These are phyloP conservation scores for Aspergillus brasiliensis DNA, from an alignment of 2,329 filamentous ascomycete species.

Conservation along the genomic window DNA sequence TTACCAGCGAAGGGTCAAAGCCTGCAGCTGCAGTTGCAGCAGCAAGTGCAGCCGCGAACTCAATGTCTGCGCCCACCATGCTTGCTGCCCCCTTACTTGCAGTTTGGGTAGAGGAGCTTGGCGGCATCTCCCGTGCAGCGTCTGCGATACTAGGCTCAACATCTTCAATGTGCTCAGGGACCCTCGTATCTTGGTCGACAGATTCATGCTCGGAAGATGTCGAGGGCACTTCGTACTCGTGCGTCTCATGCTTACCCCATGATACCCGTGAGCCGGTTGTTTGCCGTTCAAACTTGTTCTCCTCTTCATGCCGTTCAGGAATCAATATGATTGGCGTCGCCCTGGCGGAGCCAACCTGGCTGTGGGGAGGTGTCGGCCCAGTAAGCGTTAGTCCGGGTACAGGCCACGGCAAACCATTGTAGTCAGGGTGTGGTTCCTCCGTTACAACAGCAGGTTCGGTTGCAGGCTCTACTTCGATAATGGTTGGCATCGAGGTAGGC, in stretches of 20 bases:
- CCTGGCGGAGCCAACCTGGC: conserved; percentile 43
- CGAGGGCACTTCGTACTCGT: conserved; percentile 64
- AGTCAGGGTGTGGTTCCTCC: conserved; percentile 23
- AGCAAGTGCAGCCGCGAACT: conserved; percentile 69
- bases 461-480: conserved; percentile 35
- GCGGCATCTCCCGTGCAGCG: neutral
- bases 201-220: conserved; percentile 49
- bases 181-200: conserved; percentile 24
- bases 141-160: neutral
- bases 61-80: conserved; percentile 60
- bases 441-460: conserved; percentile 24
- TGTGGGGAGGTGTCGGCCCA: conserved; percentile 59
- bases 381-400: conserved; percentile 60
- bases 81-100: conserved; percentile 11
- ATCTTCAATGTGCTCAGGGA: neutral
- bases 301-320: conserved; percentile 48
- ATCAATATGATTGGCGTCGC: conserved; percentile 33
- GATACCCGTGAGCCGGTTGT: conserved; percentile 59
- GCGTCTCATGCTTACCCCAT: conserved; percentile 67
- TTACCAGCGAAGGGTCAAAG: conserved; percentile 71
- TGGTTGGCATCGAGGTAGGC: conserved; percentile 27
- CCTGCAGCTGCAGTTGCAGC: conserved; percentile 70
- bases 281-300: conserved; percentile 47
- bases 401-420: conserved; percentile 40
- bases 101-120: conserved; percentile 16